phyloP scores from a whole-genome alignment of 2,329 filamentous ascomycete genomes.

The Aureobasidium namibiae region DNA sequence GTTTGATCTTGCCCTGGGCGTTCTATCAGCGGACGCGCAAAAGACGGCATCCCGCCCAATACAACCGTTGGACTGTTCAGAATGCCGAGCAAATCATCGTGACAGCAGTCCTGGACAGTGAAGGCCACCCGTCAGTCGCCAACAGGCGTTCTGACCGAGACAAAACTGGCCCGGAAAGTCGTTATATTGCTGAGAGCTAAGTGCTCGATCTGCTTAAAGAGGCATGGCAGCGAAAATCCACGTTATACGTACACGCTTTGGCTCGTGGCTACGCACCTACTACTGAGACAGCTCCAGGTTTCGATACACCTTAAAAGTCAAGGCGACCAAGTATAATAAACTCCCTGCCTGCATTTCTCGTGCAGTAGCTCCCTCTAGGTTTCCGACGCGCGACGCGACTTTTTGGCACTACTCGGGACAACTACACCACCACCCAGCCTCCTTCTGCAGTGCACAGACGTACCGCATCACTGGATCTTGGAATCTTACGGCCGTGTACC shows the following conservation, averaged over 20 bases:
- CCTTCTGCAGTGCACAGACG: constrained; percentile 9
- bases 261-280: neutral
- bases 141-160: constrained; percentile 8
- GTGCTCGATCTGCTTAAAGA: neutral
- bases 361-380: constrained; percentile 9
- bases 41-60: constrained; percentile 5
- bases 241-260: neutral
- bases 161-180: neutral
- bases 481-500: neutral
- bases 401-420: neutral
- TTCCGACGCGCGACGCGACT: constrained; percentile 8
- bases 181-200: neutral
- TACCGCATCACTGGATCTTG: neutral
- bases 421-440: neutral
- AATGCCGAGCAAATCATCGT: constrained; percentile 2
- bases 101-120: neutral
- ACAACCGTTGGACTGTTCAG: constrained; percentile 7
- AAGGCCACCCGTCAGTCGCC: neutral
- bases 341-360: constrained; percentile 7
- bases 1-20: neutral
- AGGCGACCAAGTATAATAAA: constrained; percentile 1
- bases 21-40: neutral
- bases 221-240: constrained; percentile 2
- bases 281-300: constrained; percentile 3
- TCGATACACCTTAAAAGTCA: neutral